Percentiles rank a stretch among this genome's conserved stretches.
Evolutionary conservation across 441 rosid species (phyloP).

Genomic region (Melastoma candidum): DNA sequence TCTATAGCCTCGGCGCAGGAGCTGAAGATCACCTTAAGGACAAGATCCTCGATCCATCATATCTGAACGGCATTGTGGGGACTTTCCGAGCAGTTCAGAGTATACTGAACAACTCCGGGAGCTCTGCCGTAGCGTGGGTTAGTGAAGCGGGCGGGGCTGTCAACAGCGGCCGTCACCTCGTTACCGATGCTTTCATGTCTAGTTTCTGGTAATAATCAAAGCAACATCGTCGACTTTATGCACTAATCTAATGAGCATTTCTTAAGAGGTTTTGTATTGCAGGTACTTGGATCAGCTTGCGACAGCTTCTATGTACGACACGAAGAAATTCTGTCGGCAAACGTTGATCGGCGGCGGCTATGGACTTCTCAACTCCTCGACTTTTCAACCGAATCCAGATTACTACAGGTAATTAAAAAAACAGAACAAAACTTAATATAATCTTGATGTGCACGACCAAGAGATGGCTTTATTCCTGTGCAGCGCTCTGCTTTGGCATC

Average conservation of each 20-base stretch:
- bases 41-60: constrained; percentile 4
- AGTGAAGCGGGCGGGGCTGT: not conserved
- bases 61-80: not conserved
- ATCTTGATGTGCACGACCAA: not conserved
- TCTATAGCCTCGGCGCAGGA: constrained; percentile 6
- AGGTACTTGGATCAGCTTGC: constrained; percentile 9
- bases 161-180: constrained; percentile 2
- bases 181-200: constrained; percentile 3
- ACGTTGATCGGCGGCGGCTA: constrained; percentile 5
- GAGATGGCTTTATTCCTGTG: not conserved
- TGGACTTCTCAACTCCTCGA: constrained; percentile 3
- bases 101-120: constrained; percentile 5
- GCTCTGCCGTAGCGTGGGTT: not conserved
- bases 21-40: constrained; percentile 1
- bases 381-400: constrained; percentile 6
- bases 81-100: constrained; percentile 2
- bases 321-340: constrained; percentile 6
- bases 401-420: constrained; percentile 6
- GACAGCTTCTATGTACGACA: not conserved
- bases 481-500: constrained; percentile 10
- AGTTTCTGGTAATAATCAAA: constrained; percentile 5
- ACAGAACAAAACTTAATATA: not conserved
- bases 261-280: not conserved
- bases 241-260: too few species aligned
- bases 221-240: not conserved